Base-by-base conservation (phyloP, 2,329 filamentous ascomycete species). In the Trichoderma semiorbis region DNA sequence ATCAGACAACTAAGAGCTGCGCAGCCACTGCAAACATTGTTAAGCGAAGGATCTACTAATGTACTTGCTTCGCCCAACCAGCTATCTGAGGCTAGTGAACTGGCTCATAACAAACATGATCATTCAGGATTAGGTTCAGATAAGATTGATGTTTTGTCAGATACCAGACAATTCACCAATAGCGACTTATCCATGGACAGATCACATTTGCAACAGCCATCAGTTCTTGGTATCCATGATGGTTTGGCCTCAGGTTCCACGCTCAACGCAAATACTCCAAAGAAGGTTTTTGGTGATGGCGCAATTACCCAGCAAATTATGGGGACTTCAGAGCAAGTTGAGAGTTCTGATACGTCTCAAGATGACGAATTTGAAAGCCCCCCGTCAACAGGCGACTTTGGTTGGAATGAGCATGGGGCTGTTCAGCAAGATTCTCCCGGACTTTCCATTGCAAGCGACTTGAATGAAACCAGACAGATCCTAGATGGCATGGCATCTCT, bases 401-500 rank as follows among this genome's bases (percentile, higher is more conserved):
- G 81, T 39, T 82, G 81, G 81, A 78, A 78, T 32, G 80, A 82
- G 69, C 77, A 78, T 65, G 78, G 79, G 14, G 71, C 77, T 6
- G 72, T 71, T 1, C 78, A 78, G 0, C 76, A 78, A 16, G 74
- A 77, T 30, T 64, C 71, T 18, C 47, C 58, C 18, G 47, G 60
- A 12, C 10, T 26, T 24, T 55, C 47, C 11, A 64, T 73, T 3
- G 70, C 69, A 8, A 68, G 73, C 24, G 72, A 75, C 21, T 39
- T 70, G 7, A 75, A 76, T 2, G 74, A 76, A 2, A 78, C 78
- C 26, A 77, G 76, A 5, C 78, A 79, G 1, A 76, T 80, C 14
- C 75, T 79, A n/a, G 81, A 82, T 61, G 81, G 81, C 12, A 82
- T 82, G 80, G 80, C 81, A 1, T 80, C 80, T 6, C 72, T 82